Percentiles rank a stretch among this genome's conserved stretches.
Evolutionary conservation across 2,329 filamentous ascomycete species (phyloP).

Genomic region (Penicillium sp.): DNA sequence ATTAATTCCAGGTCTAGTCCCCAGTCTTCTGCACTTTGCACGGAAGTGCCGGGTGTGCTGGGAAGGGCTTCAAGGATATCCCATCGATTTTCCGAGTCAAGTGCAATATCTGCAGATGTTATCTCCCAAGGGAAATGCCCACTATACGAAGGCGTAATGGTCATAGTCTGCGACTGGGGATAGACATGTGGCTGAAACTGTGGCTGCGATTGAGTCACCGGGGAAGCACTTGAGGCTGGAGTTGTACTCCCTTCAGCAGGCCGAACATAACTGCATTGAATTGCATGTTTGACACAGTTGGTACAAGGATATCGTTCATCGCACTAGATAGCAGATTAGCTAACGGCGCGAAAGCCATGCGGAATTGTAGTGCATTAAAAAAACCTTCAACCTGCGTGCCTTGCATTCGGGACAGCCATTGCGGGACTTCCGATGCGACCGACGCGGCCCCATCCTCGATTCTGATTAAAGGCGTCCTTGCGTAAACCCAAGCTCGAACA

Average conservation of each 20-base stretch:
- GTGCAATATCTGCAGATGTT: not conserved
- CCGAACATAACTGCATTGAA: conserved; percentile 25
- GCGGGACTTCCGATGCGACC: conserved; percentile 32
- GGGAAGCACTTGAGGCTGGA: conserved; percentile 6
- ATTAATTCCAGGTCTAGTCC: conserved; percentile 46
- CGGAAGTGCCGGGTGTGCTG: not conserved
- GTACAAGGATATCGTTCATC: conserved; percentile 31
- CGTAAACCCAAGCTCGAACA: not conserved
- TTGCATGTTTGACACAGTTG: conserved; percentile 30
- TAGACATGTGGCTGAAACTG: conserved; percentile 4
- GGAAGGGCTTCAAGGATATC: conserved; percentile 18
- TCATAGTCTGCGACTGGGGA: not conserved
- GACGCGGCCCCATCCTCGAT: conserved; percentile 26
- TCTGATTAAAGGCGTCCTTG: no score
- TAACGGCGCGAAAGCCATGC: not conserved
- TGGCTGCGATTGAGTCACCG: conserved; percentile 7
- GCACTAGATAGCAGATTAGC: conserved; percentile 22
- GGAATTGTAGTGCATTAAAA: no score
- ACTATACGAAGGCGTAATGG: conserved; percentile 8
- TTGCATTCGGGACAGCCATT: conserved; percentile 35
- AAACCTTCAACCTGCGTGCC: conserved; percentile 28
- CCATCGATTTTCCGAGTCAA: conserved; percentile 9
- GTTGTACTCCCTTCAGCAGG: not conserved
- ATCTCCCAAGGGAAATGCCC: not conserved
- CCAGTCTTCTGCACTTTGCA: conserved; percentile 20